Evolutionary conservation across 176 grass and related monocot species (phyloP).

Genomic region (Elymus sibiricus): DNA sequence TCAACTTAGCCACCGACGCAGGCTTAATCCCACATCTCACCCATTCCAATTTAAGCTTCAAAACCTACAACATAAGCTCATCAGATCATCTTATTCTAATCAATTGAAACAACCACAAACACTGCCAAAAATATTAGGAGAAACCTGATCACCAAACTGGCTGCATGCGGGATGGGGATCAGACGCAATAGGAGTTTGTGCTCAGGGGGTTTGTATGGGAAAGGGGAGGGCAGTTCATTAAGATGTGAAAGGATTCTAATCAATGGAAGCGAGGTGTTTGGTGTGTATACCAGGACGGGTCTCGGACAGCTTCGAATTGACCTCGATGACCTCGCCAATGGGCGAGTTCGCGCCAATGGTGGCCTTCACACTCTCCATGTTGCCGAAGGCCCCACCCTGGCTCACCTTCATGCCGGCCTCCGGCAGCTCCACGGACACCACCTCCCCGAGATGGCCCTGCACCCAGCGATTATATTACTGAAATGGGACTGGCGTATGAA

Average conservation of each 20-base stretch:
- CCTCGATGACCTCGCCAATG: constrained; percentile 42
- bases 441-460: constrained; percentile 84
- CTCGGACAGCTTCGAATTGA: constrained; percentile 69
- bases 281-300: constrained; percentile 53
- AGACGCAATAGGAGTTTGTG: no score
- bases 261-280: neutral
- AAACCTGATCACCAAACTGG: no score
- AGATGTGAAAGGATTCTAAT: neutral
- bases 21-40: no score
- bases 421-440: constrained; percentile 94
- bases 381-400: constrained; percentile 62
- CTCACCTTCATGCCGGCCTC: constrained; percentile 30
- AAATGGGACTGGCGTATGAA: neutral
- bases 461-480: neutral
- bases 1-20: no score
- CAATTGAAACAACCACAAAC: no score
- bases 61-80: no score
- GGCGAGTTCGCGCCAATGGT: constrained; percentile 91
- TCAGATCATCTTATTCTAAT: no score
- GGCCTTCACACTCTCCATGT: constrained; percentile 96
- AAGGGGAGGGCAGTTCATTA: neutral
- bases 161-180: no score
- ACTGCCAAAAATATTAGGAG: no score
- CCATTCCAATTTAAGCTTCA: no score
- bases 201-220: no score